Percentiles rank a stretch among this genome's conserved stretches.
Conservation (phyloP, 106 monocot genomes). For the Alisma plantagoaquatica region DNA sequence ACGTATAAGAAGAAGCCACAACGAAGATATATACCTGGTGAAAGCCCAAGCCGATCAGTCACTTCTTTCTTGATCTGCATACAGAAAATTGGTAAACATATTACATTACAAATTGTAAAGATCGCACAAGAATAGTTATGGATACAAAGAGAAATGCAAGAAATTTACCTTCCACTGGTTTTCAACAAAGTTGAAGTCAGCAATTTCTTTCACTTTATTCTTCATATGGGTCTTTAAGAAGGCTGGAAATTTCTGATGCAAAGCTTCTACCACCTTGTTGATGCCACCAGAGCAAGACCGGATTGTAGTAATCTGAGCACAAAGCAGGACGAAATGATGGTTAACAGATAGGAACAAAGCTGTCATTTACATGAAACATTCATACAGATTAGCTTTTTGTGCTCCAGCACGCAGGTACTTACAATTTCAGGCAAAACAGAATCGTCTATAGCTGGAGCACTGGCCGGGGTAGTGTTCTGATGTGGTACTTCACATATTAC, state of each 20-base stretch:
- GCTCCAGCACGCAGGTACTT: too few species aligned
- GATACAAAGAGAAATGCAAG: too few species aligned
- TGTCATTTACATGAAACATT: too few species aligned
- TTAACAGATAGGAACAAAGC: too few species aligned
- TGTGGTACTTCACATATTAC: too few species aligned
- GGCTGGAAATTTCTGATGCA: slow-evolving; percentile 48
- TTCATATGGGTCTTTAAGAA: slow-evolving; percentile 50
- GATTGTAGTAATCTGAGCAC: slow-evolving; percentile 61
- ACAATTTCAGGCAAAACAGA: slow-evolving; percentile 69
- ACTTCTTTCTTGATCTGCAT: slow-evolving; percentile 69
- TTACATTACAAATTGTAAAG: too few species aligned
- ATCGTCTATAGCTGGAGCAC: slow-evolving; percentile 26
- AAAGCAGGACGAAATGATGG: too few species aligned
- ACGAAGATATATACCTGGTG: slow-evolving; percentile 45
- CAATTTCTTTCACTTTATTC: slow-evolving; percentile 59
- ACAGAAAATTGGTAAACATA: too few species aligned
- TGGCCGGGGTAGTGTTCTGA: too few species aligned
- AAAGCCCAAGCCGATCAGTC: slow-evolving; percentile 46
- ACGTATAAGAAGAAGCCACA: too few species aligned
- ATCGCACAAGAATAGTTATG: too few species aligned
- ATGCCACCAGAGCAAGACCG: slow-evolving; percentile 40
- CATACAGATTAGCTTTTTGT: too few species aligned
- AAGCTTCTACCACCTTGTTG: slow-evolving; percentile 47
- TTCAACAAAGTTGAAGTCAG: slow-evolving; percentile 65
- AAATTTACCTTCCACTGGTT: slow-evolving; percentile 76